phyloP scores from a whole-genome alignment of 352 stramenopile species.

The Blastocystis sp. region DNA sequence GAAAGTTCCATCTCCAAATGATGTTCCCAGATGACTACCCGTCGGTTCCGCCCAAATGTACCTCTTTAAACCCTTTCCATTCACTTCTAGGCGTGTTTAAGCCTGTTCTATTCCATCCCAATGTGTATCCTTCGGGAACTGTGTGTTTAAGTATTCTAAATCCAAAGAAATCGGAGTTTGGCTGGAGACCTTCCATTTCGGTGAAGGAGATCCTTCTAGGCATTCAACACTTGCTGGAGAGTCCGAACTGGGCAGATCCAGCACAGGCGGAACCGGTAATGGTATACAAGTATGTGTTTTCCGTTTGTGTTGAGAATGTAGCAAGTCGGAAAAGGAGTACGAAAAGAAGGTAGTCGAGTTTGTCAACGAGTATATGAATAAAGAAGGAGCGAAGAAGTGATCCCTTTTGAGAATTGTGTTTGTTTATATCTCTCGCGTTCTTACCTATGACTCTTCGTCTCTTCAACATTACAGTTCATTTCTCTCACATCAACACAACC shows the following conservation, averaged over 20 bases:
- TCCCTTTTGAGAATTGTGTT: not conserved
- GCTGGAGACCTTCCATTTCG: conserved; percentile 55
- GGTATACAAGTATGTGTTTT: not conserved
- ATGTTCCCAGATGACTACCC: conserved; percentile 49
- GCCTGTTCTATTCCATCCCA: conserved; percentile 54
- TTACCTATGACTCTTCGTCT: not conserved
- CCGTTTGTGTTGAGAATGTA: conserved; percentile 4
- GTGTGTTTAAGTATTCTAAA: conserved; percentile 56
- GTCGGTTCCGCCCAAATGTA: conserved; percentile 48
- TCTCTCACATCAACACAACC: no score
- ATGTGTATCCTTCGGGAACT: conserved; percentile 56
- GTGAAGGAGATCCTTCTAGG: conserved; percentile 56
- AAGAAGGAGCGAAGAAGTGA: not conserved
- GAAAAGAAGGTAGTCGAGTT: conserved; percentile 10
- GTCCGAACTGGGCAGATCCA: conserved; percentile 52
- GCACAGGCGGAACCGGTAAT: conserved; percentile 53
- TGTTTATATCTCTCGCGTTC: not conserved
- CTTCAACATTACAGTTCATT: not conserved
- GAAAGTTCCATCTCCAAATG: conserved; percentile 35
- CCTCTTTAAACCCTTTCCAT: not conserved
- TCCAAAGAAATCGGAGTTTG: conserved; percentile 49
- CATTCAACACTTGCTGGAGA: conserved; percentile 45
- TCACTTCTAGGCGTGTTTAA: conserved; percentile 43
- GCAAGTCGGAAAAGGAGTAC: conserved; percentile 27
- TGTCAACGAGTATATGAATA: conserved; percentile 32